phyloP scores from a whole-genome alignment of 345 rosid genomes.

The Angophora floribunda region DNA sequence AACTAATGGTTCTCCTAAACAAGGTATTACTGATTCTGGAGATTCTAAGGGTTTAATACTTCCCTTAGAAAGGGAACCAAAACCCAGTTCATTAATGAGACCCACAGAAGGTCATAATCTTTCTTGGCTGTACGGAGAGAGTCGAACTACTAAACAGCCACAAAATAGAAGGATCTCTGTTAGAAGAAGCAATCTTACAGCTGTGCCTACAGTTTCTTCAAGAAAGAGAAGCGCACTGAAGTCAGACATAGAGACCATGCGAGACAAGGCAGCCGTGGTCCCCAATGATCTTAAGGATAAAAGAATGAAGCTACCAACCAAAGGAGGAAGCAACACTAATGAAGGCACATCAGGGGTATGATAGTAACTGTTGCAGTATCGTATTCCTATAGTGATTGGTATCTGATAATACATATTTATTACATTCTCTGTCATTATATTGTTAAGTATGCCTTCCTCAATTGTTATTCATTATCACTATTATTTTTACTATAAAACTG shows the following conservation, averaged over 20 bases:
- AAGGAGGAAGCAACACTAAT: not conserved
- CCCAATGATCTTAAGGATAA: not conserved
- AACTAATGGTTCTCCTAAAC: slow-evolving; percentile 7
- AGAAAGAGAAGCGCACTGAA: not conserved
- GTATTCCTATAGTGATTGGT: not conserved
- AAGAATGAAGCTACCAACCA: rapidly evolving
- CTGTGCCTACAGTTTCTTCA: not conserved
- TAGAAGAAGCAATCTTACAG: not conserved
- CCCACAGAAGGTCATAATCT: not conserved
- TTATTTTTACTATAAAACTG: not conserved
- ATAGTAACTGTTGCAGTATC: rapidly evolving
- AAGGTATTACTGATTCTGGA: not conserved
- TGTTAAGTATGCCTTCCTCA: not conserved
- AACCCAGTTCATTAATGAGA: rapidly evolving
- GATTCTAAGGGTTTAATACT: not conserved
- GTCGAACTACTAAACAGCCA: not conserved
- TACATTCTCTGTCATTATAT: not conserved
- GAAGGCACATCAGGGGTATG: not conserved
- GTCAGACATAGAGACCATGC: not conserved
- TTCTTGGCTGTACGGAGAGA: not conserved
- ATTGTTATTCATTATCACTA: not conserved
- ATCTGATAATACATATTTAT: not conserved
- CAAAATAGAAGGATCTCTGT: rapidly evolving
- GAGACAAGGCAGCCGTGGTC: not conserved
- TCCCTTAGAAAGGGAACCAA: not conserved